Evolutionary conservation across 2,329 filamentous ascomycete genomes (phyloP).

Genomic region (Beauveria australis): DNA sequence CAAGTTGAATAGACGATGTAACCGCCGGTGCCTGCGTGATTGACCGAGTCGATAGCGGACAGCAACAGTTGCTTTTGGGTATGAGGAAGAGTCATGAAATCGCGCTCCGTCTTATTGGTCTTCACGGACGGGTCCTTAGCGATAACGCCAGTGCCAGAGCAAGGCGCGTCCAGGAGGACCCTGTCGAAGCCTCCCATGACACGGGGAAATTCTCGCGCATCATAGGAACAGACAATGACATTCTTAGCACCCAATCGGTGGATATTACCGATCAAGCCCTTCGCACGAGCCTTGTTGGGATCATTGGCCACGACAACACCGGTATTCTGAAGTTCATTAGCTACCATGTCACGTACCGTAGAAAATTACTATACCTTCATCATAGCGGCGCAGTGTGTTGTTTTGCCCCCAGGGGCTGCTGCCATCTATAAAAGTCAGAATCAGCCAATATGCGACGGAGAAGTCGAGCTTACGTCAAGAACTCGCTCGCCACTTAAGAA

Average conservation of each 20-base stretch:
- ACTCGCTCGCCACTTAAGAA: constrained; percentile 54
- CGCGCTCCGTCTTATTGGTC: constrained; percentile 93
- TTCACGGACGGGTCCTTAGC: constrained; percentile 95
- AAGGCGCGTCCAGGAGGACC: constrained; percentile 88
- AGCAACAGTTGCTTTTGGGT: constrained; percentile 91
- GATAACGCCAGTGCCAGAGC: constrained; percentile 94
- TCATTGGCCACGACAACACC: constrained; percentile 95
- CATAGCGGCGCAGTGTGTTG: constrained; percentile 88
- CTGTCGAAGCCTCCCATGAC: constrained; percentile 95
- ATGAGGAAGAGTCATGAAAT: constrained; percentile 90
- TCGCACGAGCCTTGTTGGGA: constrained; percentile 84
- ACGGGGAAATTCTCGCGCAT: constrained; percentile 86
- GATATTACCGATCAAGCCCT: constrained; percentile 96
- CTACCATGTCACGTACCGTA: not conserved
- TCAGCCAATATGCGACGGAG: not conserved
- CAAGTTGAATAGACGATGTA: constrained; percentile 97
- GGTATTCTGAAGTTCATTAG: constrained; percentile 52
- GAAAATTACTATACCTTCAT: constrained; percentile 49
- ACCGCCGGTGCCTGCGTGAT: constrained; percentile 83
- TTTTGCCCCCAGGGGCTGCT: constrained; percentile 91
- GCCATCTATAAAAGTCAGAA: constrained; percentile 51
- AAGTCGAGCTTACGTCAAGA: constrained; percentile 49
- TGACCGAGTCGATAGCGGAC: constrained; percentile 88
- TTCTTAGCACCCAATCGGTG: constrained; percentile 91
- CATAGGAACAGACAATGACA: constrained; percentile 90